Evolutionary conservation across 768 basidiomycete genomes (phyloP).

Genomic region (Omphalotus guepiniiformis): DNA sequence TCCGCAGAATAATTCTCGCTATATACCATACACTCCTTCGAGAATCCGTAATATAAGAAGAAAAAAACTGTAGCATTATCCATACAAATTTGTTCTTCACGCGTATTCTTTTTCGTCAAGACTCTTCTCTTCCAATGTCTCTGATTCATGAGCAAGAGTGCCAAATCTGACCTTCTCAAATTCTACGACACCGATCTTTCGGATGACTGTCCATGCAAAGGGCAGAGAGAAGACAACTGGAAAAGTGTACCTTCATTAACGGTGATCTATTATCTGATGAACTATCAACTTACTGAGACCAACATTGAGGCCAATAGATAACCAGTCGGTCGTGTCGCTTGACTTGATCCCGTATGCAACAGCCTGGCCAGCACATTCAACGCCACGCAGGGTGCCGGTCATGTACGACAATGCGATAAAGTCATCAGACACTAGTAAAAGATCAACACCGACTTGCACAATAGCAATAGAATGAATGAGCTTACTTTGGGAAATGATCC

Average conservation of each 20-base stretch:
- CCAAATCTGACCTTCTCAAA: slow-evolving; percentile 23
- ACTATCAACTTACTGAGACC: slow-evolving; percentile 24
- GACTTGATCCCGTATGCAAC: slow-evolving; percentile 31
- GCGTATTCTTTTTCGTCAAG: slow-evolving; percentile 2
- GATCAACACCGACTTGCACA: background rate
- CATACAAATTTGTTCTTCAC: no score
- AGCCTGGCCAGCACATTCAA: slow-evolving; percentile 29
- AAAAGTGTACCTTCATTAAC: no score
- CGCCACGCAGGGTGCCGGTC: slow-evolving; percentile 29
- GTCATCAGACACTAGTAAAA: slow-evolving; percentile 26
- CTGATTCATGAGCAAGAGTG: slow-evolving; percentile 6
- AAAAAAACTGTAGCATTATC: no score
- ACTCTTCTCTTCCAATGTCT: slow-evolving; percentile 6
- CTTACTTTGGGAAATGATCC: slow-evolving; percentile 29
- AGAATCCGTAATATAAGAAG: no score
- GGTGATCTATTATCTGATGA: no score
- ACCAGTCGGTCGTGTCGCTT: slow-evolving; percentile 27
- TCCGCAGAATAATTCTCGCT: no score
- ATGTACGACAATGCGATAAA: slow-evolving; percentile 29
- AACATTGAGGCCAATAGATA: slow-evolving; percentile 29
- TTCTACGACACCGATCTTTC: slow-evolving; percentile 25
- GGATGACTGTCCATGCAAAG: slow-evolving; percentile 26
- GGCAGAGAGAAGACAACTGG: slow-evolving; percentile 27
- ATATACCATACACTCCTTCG: no score
- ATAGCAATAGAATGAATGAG: background rate